A percentile compares a stretch with the other conserved stretches of the same genome.
Conservation (phyloP, 2,329 filamentous ascomycete genomes). For the Fusarium illudens region DNA sequence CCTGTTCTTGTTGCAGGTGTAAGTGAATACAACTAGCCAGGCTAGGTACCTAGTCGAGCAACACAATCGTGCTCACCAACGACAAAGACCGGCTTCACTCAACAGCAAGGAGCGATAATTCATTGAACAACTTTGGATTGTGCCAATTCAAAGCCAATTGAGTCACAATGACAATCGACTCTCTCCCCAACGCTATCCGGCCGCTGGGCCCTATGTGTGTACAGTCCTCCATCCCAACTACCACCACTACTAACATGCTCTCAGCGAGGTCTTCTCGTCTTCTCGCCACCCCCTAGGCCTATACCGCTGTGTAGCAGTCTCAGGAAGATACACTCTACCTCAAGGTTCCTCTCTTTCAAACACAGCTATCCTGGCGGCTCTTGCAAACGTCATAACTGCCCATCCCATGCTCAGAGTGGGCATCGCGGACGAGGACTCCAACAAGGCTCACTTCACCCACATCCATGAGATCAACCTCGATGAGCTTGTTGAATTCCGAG, state of each 20-base stretch:
- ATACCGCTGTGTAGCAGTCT: constrained; percentile 57
- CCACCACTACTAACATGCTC: constrained; percentile 14
- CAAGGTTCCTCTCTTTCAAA: background rate
- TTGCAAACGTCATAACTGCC: constrained; percentile 51
- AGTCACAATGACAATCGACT: constrained; percentile 12
- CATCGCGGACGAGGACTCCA: constrained; percentile 56
- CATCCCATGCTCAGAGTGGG: constrained; percentile 60
- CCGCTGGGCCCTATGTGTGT: constrained; percentile 42
- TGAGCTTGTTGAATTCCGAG: constrained; percentile 52
- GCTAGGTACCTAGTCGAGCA: background rate
- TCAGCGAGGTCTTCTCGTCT: constrained; percentile 56
- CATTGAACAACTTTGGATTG: background rate
- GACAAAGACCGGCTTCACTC: background rate
- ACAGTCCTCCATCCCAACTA: background rate
- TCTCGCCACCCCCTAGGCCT: constrained; percentile 57
- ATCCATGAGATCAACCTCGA: constrained; percentile 54
- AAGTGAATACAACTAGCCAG: background rate
- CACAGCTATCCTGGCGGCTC: constrained; percentile 47
- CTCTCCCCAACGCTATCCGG: constrained; percentile 28
- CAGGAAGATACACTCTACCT: constrained; percentile 52
- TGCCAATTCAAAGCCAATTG: background rate
- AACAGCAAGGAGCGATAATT: background rate
- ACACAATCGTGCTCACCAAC: background rate
- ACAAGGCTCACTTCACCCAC: constrained; percentile 54
- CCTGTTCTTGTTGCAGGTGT: background rate